Evolutionary conservation across 768 basidiomycete species (phyloP).

Genomic region (Dentipellis sp.): DNA sequence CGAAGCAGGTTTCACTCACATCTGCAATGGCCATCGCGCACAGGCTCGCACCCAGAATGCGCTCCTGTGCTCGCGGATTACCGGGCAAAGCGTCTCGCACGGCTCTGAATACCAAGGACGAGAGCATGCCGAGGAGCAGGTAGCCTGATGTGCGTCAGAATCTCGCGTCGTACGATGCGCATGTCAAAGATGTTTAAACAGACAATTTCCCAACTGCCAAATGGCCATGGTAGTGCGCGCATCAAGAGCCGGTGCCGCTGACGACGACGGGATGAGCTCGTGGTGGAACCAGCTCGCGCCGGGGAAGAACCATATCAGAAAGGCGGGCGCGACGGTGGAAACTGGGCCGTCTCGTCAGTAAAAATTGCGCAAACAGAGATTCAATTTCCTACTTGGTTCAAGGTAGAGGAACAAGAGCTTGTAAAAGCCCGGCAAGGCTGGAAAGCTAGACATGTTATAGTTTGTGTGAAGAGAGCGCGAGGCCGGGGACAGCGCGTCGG

Average conservation of each 20-base stretch:
- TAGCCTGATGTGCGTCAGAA: constrained; percentile 35
- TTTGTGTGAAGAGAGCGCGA: not conserved
- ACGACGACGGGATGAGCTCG: constrained; percentile 45
- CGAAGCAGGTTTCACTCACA: constrained; percentile 31
- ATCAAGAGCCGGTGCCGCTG: constrained; percentile 30
- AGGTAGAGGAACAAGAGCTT: constrained; percentile 53
- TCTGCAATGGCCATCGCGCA: constrained; percentile 61
- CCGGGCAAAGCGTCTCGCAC: constrained; percentile 48
- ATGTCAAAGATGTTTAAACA: constrained; percentile 7
- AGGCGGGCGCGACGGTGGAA: constrained; percentile 39
- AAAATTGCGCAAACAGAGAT: not conserved
- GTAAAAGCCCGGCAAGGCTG: constrained; percentile 56
- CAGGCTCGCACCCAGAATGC: constrained; percentile 54
- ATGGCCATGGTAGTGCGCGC: constrained; percentile 49
- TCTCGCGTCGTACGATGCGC: not conserved
- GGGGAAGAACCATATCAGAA: constrained; percentile 46
- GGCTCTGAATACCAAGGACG: constrained; percentile 58
- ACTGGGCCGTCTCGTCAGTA: constrained; percentile 20
- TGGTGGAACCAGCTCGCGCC: constrained; percentile 61
- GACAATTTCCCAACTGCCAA: constrained; percentile 63
- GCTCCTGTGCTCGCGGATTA: constrained; percentile 56
- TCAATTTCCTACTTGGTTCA: constrained; percentile 61
- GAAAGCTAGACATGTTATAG: constrained; percentile 30
- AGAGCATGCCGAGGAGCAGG: constrained; percentile 52
- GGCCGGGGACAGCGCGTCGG: too few species aligned